Evolutionary conservation across 176 grass and related monocot species (phyloP), one percentile per base, ranked within the genome.

Genomic region (Panicum miliaceum): DNA sequence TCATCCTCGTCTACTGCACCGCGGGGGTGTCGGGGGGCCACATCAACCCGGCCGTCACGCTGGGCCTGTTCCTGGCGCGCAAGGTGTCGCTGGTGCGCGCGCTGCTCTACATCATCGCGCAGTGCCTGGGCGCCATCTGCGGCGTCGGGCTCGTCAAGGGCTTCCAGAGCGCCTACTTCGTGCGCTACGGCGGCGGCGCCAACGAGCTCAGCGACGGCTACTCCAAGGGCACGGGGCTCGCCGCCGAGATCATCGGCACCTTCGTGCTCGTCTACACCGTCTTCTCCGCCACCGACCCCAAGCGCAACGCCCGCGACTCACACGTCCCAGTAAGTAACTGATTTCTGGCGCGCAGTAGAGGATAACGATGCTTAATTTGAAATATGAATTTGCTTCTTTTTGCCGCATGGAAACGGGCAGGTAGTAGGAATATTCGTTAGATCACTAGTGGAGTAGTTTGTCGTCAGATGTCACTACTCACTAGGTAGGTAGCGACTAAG

Each of bases 261-360:
- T 97, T 94, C 76, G 90, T 97, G n/a, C 94, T 97, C 73, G 94
- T 97, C 52, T 97, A 97, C 88, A 97, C 94, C 19, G 94, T 97
- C 78, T 97, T 97, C 90, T 87, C 94, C 79, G 94, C 92, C 66
- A 97, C 95, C 73, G 95, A 94, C 63, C 92, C 90, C 62, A 94
- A 97, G 83, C 95, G 95, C 86, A 97, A 67, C 43, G 92, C 95
- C 29, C 88, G 95, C 19, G 92, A 94, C 75, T 94, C 95, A 25
- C 88, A 62, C 86, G 90, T 75, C 70, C 92, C 94, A 0, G 94
- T 94, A 87, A 97, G 93, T 72, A 86, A 90, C 88, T n/a, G 18
- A 32, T 73, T 32, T 16, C 25, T 29, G 43, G 14, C 26, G 25
- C 6, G 43, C 41, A 71, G 6, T 16, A 26, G 42, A 47, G 68